These are phyloP conservation scores for Eucalyptus tenuipes DNA, from an alignment of 345 rosid genomes.

Conservation along the genomic window DNA sequence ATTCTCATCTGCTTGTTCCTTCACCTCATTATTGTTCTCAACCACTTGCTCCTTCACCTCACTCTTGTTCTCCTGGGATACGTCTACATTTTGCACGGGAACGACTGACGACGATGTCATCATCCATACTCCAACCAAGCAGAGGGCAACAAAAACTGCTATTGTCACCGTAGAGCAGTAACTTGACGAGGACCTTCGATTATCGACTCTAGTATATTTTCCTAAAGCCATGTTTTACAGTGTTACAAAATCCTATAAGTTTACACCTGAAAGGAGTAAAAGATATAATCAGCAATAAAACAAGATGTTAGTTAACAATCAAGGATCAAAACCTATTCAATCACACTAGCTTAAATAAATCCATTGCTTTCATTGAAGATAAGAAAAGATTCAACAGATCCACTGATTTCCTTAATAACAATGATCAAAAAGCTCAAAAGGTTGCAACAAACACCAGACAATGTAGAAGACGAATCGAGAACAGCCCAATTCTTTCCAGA, in stretches of 20 bases:
- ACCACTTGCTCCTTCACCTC: conserved; percentile 37
- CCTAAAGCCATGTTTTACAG: conserved; percentile 49
- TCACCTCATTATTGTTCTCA: conserved; percentile 16
- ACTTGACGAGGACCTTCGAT: conserved; percentile 44
- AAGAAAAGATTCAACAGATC: neutral
- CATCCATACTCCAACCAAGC: conserved; percentile 97
- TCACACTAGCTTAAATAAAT: neutral
- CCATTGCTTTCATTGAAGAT: neutral
- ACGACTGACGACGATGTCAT: conserved; percentile 71
- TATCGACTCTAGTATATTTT: conserved; percentile 66
- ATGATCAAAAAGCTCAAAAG: neutral
- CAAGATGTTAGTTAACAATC: neutral
- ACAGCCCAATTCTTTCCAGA: neutral
- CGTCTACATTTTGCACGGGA: conserved; percentile 53
- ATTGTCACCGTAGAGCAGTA: conserved; percentile 79
- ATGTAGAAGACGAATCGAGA: neutral
- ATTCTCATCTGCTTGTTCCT: conserved; percentile 19
- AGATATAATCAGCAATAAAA: neutral
- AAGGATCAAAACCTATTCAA: neutral
- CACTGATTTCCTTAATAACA: neutral
- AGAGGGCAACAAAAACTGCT: conserved; percentile 71
- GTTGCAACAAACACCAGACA: neutral
- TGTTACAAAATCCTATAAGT: neutral
- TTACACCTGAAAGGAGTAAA: neutral
- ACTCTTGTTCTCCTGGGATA: conserved; percentile 40